Conservation (phyloP, 2,329 filamentous ascomycete species). For the Penicillium sp. region DNA sequence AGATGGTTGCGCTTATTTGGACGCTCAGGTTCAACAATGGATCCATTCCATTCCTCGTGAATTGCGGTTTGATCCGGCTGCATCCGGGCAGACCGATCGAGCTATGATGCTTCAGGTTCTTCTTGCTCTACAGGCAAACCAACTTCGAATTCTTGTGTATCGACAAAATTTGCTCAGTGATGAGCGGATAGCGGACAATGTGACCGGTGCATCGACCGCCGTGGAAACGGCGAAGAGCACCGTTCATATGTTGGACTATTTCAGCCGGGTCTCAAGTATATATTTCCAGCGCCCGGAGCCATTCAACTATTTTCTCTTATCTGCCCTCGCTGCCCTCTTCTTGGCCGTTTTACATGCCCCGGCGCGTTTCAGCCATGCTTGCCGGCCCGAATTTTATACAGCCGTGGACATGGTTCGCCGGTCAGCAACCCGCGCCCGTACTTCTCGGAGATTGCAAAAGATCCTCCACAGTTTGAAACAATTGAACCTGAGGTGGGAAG, state of each 20-base stretch:
- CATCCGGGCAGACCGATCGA: slow-evolving; percentile 28
- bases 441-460: slow-evolving; percentile 58
- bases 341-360: slow-evolving; percentile 49
- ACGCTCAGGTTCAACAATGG: slow-evolving; percentile 48
- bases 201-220: slow-evolving; percentile 39
- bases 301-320: slow-evolving; percentile 46
- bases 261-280: slow-evolving; percentile 38
- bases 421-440: slow-evolving; percentile 55
- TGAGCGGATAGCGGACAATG: slow-evolving; percentile 38
- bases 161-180: slow-evolving; percentile 44
- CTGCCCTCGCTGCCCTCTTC: slow-evolving; percentile 42
- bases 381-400: slow-evolving; percentile 49
- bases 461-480: slow-evolving; percentile 59
- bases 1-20: slow-evolving; percentile 43
- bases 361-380: slow-evolving; percentile 40
- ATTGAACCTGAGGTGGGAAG: slow-evolving; percentile 45
- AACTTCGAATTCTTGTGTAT: slow-evolving; percentile 47
- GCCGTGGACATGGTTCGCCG: slow-evolving; percentile 60
- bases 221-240: slow-evolving; percentile 43
- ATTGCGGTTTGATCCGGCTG: slow-evolving; percentile 38
- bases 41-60: slow-evolving; percentile 46
- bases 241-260: slow-evolving; percentile 39
- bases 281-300: slow-evolving; percentile 42
- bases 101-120: slow-evolving; percentile 45
- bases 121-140: slow-evolving; percentile 48